These are phyloP conservation scores for Platanthera guangdongensis DNA, from an alignment of 106 monocot genomes.

Conservation along the genomic window DNA sequence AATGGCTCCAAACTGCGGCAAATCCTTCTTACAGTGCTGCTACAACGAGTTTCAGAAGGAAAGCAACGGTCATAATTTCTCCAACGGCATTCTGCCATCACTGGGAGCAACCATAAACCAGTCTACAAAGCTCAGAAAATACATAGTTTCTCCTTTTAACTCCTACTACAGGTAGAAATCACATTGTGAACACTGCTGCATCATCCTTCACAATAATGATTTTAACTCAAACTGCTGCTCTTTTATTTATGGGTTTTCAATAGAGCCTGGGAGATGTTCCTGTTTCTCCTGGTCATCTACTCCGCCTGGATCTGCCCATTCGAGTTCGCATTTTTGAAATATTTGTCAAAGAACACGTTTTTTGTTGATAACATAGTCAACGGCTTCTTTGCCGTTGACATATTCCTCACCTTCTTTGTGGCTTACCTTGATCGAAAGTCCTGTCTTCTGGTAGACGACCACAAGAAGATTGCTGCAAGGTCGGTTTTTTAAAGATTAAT, in stretches of 20 bases:
- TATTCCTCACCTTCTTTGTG: conserved; percentile 67
- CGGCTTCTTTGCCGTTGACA: conserved; percentile 58
- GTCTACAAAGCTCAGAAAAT: conserved; percentile 23
- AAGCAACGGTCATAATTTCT: conserved; percentile 9
- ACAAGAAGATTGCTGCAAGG: conserved; percentile 56
- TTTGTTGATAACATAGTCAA: conserved; percentile 43
- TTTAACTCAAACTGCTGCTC: neutral
- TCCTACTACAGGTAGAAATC: conserved; percentile 32
- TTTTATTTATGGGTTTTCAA: conserved; percentile 7
- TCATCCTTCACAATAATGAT: neutral
- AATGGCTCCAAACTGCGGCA: neutral
- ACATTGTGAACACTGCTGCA: neutral
- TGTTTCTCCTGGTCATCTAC: conserved; percentile 51
- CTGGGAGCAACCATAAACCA: conserved; percentile 32
- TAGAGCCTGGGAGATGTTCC: conserved; percentile 63
- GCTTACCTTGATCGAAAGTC: conserved; percentile 44
- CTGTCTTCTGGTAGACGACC: conserved; percentile 45
- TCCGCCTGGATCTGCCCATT: conserved; percentile 76
- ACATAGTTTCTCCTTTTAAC: conserved; percentile 41
- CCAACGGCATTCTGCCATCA: conserved; percentile 32
- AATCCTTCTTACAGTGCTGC: conserved; percentile 8
- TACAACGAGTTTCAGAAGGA: conserved; percentile 9
- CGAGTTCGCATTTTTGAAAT: conserved; percentile 54
- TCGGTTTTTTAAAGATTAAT: conserved; percentile 6
- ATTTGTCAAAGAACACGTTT: conserved; percentile 29